A percentile compares a stretch with the other conserved stretches of the same genome.
Evolutionary conservation across 352 stramenopile species (phyloP).

Genomic region (Hyaloperonospora brassicae): DNA sequence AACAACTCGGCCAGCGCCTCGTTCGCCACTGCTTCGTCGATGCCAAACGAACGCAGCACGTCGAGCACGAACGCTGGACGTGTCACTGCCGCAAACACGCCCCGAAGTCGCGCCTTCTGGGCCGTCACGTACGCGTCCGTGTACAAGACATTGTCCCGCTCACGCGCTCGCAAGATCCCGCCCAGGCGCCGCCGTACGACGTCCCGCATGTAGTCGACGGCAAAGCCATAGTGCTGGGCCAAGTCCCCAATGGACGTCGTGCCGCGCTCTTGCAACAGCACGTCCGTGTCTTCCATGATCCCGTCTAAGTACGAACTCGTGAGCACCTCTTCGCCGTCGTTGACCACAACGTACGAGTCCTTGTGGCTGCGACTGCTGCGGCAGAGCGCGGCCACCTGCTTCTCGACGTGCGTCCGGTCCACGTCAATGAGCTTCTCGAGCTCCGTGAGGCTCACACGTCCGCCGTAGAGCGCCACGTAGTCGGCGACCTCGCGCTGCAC

Average conservation of each 20-base stretch:
- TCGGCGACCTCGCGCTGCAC: conserved; percentile 70
- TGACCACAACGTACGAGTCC: conserved; percentile 51
- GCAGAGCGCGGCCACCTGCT: conserved; percentile 42
- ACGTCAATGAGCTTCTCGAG: conserved; percentile 64
- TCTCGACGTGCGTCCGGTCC: conserved; percentile 65
- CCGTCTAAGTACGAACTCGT: conserved; percentile 77
- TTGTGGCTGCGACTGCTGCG: conserved; percentile 20
- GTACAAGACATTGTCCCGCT: conserved; percentile 64
- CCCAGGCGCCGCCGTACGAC: conserved; percentile 57
- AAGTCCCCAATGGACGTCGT: conserved; percentile 61
- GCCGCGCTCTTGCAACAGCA: conserved; percentile 63
- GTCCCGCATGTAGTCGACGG: conserved; percentile 77
- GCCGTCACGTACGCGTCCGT: conserved; percentile 63
- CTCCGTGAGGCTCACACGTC: conserved; percentile 56
- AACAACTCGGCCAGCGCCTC: conserved; percentile 57
- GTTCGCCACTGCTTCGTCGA: conserved; percentile 61
- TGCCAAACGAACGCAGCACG: conserved; percentile 38
- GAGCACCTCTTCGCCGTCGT: conserved; percentile 69
- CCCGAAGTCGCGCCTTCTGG: conserved; percentile 57
- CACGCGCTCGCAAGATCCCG: conserved; percentile 50
- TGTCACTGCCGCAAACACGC: conserved; percentile 54
- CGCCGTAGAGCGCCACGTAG: conserved; percentile 54
- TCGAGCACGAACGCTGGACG: conserved; percentile 66
- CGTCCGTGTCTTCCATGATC: conserved; percentile 79
- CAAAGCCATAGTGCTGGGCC: conserved; percentile 73